Base-by-base conservation (phyloP, 2,329 filamentous ascomycete species). In the Macrophomina tecta region DNA sequence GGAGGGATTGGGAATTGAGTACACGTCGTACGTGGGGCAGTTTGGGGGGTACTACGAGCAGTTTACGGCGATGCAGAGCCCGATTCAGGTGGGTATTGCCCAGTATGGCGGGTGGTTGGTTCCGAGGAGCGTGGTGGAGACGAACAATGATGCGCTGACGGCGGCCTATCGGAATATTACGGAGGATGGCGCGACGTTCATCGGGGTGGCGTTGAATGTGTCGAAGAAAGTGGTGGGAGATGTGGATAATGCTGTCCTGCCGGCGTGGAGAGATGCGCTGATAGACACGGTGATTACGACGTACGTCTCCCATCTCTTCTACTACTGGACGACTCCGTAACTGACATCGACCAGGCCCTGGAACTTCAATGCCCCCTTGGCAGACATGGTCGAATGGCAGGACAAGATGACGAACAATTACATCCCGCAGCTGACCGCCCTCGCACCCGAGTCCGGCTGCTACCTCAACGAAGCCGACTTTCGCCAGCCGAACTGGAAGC, bases 391-490 rank as follows among this genome's bases (percentile, higher is more conserved):
- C 71, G 72, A 68, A 70, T 46, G 49, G 69, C 61, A 64, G 23
- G 63, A 56, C 30, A 48, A 52, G 36, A 12, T 65, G 51, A 56
- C 63, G 9, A 42, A 62, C 58, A 28, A 49, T 4, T 62, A 51
- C 58, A 49, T 45, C 6, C 56, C 38, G 18, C 30, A 30, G 18
- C n/a, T 73, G 69, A 69, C 70, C 48, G 62, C 73, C 0, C 69
- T 70, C 5, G 70, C 69, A 12, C 58, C 70, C 36, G 69, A 71
- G 2, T 64, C 66, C 9, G 58, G 62, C 3, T 69, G 30, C 30
- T 62, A 62, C n/a, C 11, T 48, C 49, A 77, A 73, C 62, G 75
- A 77, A 32, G 74, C 72, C 4, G 71, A 76, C 56, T 73, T 73
- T 65, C 67, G 69, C 14, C 70, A 74, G 64, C 68, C 67, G 2